These are phyloP conservation scores for Selenicereus undatus DNA, from an alignment of 148 eudicot genomes.

Conservation along the genomic window DNA sequence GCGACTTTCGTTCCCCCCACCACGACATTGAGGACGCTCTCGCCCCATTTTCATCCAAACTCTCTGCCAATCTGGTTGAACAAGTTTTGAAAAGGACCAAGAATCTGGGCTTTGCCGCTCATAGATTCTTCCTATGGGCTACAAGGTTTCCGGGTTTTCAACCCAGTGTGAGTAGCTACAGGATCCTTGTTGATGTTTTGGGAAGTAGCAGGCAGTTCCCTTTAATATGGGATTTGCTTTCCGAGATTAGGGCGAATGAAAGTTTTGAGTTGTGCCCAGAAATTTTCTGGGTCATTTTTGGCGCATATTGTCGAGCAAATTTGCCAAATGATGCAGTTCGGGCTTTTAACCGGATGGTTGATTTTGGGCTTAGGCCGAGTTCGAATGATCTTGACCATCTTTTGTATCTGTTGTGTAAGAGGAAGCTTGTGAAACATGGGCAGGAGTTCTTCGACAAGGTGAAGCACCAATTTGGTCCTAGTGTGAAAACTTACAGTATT, in stretches of 20 bases:
- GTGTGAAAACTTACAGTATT: conserved; percentile 60
- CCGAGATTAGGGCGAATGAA: conserved; percentile 42
- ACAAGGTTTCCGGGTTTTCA: conserved; percentile 44
- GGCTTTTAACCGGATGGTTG: conserved; percentile 62
- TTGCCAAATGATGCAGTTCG: conserved; percentile 68
- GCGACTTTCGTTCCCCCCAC: conserved; percentile 62
- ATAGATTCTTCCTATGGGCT: conserved; percentile 79
- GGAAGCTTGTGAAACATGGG: conserved; percentile 52
- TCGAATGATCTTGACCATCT: conserved; percentile 59
- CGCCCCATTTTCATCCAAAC: conserved; percentile 39
- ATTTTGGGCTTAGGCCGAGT: conserved; percentile 52
- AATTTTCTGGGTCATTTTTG: conserved; percentile 62
- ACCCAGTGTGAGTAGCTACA: conserved; percentile 42
- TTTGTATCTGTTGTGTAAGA: conserved; percentile 55
- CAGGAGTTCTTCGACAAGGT: conserved; percentile 62
- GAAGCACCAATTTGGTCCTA: conserved; percentile 33
- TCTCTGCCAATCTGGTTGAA: conserved; percentile 47
- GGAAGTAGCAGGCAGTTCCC: conserved; percentile 76
- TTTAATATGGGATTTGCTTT: conserved; percentile 66
- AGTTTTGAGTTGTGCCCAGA: conserved; percentile 36
- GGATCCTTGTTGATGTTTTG: conserved; percentile 53
- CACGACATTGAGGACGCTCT: conserved; percentile 73
- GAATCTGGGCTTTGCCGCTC: conserved; percentile 68
- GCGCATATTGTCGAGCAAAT: conserved; percentile 60
- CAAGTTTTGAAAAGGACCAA: conserved; percentile 71